Evolutionary conservation across 176 grass and related monocot genomes (phyloP).

Genomic region (Oryza meridionalis): DNA sequence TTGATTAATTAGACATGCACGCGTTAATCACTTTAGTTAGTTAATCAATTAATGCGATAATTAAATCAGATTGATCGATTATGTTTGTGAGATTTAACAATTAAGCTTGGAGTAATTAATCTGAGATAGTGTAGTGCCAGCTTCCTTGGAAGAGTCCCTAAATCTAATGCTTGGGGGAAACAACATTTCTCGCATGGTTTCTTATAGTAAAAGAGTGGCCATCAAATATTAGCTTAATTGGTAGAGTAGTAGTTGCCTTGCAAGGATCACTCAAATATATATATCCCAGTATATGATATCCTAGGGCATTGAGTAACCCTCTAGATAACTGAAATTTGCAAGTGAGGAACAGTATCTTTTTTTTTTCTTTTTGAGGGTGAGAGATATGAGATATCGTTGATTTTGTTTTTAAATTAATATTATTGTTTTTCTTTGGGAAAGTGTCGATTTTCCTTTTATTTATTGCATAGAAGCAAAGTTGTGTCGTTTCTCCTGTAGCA

Average conservation of each 20-base stretch:
- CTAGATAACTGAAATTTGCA: not conserved
- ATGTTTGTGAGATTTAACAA: not conserved
- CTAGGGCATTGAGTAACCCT: conserved; percentile 35
- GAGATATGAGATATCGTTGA: not conserved
- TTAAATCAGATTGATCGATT: not conserved
- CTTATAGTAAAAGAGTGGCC: conserved; percentile 51
- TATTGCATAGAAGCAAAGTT: not conserved
- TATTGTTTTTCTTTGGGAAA: not conserved
- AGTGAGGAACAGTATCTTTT: not conserved
- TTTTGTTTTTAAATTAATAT: not conserved
- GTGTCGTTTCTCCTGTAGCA: not conserved
- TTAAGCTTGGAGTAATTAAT: not conserved
- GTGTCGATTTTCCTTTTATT: not conserved
- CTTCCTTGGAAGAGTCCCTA: conserved; percentile 42
- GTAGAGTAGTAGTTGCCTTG: conserved; percentile 38
- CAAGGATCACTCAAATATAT: conserved; percentile 37
- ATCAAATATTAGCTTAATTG: conserved; percentile 27
- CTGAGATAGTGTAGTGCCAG: not conserved
- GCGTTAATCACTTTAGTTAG: not conserved
- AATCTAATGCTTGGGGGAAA: conserved; percentile 28
- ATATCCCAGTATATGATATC: not conserved
- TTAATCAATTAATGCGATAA: not conserved
- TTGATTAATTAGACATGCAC: not conserved
- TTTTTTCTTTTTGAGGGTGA: not conserved
- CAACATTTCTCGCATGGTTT: conserved; percentile 21